Evolutionary conservation across 2,329 filamentous ascomycete genomes (phyloP).

Genomic region (Fulvia fulva): DNA sequence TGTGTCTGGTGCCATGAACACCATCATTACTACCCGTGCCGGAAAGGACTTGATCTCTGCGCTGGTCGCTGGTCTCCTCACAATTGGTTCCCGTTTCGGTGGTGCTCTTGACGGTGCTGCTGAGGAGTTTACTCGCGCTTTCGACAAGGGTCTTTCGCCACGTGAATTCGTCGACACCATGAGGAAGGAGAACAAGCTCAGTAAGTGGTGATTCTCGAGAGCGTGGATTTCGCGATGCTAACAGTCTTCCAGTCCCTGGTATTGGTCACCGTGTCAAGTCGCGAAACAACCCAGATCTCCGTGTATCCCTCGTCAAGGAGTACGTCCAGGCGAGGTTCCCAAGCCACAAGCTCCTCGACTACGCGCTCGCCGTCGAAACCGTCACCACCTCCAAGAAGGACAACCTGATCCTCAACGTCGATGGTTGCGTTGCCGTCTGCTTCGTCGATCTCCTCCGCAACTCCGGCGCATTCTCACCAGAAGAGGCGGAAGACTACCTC

Average conservation of each 20-base stretch:
- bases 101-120: conserved; percentile 96
- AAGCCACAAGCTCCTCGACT: conserved; percentile 96
- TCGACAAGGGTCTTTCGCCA: conserved; percentile 95
- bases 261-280: conserved; percentile 99
- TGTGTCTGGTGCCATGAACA: conserved; percentile 99
- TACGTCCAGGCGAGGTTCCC: conserved; percentile 98
- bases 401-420: conserved; percentile 98
- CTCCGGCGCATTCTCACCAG: conserved; percentile 91
- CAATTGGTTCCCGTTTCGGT: conserved; percentile 96
- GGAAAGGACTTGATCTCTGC: conserved; percentile 98
- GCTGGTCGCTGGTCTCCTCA: conserved; percentile 92
- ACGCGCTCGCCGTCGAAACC: conserved; percentile 93
- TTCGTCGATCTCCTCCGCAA: conserved; percentile 97
- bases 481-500: conserved; percentile 98
- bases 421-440: conserved; percentile 96
- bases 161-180: conserved; percentile 98
- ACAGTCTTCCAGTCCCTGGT: conserved; percentile 66
- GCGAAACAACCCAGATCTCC: conserved; percentile 98
- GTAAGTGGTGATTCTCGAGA: conserved; percentile 42
- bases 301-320: conserved; percentile 99
- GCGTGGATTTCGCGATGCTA: conserved; percentile 21
- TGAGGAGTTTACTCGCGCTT: conserved; percentile 97
- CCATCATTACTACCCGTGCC: conserved; percentile 98
- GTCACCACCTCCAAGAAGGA: conserved; percentile 99
- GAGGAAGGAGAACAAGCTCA: conserved; percentile 99